A percentile compares a stretch with the other conserved stretches of the same genome.
phyloP scores from a whole-genome alignment of 495 filamentous ascomycete genomes.

The Lophiotrema nucula region DNA sequence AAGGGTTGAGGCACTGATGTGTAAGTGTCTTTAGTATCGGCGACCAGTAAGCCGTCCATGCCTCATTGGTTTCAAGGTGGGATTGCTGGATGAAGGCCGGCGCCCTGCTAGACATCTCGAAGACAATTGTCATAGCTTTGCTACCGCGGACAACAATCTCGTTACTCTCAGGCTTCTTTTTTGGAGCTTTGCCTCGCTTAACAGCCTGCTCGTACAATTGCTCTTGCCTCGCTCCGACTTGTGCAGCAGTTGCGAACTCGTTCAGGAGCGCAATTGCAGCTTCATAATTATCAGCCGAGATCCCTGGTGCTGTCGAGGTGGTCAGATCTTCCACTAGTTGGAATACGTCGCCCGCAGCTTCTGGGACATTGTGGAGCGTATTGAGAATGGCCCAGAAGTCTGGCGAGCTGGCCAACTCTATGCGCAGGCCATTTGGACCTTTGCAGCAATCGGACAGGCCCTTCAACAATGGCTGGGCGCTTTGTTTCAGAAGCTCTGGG shows the following conservation, averaged over 20 bases:
- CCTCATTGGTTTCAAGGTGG: slow-evolving; percentile 84
- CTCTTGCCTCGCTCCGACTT: slow-evolving; percentile 74
- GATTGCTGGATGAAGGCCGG: slow-evolving; percentile 86
- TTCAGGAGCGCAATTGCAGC: slow-evolving; percentile 78
- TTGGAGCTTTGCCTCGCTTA: slow-evolving; percentile 52
- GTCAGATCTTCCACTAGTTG: slow-evolving; percentile 74
- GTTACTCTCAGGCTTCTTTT: slow-evolving; percentile 56
- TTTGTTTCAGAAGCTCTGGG: slow-evolving; percentile 69
- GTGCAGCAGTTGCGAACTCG: slow-evolving; percentile 83
- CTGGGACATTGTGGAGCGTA: slow-evolving; percentile 63
- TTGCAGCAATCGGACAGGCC: slow-evolving; percentile 78
- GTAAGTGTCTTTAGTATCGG: slow-evolving; percentile 88
- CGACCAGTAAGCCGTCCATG: slow-evolving; percentile 97
- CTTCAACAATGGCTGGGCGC: slow-evolving; percentile 70
- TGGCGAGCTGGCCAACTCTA: slow-evolving; percentile 90
- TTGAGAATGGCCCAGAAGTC: slow-evolving; percentile 96
- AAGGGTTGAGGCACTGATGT: slow-evolving; percentile 89
- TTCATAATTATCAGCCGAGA: slow-evolving; percentile 95
- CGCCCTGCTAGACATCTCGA: slow-evolving; percentile 73
- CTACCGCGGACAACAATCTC: slow-evolving; percentile 73
- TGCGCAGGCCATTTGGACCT: slow-evolving; percentile 71
- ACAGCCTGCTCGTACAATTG: slow-evolving; percentile 66
- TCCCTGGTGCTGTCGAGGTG: slow-evolving; percentile 62
- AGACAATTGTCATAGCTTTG: slow-evolving; percentile 76
- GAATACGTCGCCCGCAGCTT: slow-evolving; percentile 75